These are phyloP conservation scores for Neophaeococcomyces aloes DNA, from an alignment of 2,329 filamentous ascomycete species.

Conservation along the genomic window DNA sequence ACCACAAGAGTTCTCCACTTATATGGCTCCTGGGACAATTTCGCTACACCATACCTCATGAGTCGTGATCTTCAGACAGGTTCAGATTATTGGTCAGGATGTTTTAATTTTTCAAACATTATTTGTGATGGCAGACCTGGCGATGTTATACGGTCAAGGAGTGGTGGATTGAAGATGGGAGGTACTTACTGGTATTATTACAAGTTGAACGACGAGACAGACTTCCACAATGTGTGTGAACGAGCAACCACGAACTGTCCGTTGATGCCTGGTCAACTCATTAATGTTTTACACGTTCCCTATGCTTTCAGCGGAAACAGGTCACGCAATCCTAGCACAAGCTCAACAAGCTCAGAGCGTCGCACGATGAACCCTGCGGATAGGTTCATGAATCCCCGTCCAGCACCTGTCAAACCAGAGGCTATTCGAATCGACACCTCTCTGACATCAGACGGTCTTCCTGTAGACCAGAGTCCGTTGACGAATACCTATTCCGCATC, in stretches of 20 bases:
- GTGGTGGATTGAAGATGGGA: conserved; percentile 81
- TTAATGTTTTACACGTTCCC: conserved; percentile 78
- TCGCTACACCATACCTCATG: conserved; percentile 66
- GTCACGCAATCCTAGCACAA: conserved; percentile 55
- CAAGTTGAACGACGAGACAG: conserved; percentile 65
- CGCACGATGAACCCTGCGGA: conserved; percentile 70
- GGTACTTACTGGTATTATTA: conserved; percentile 94
- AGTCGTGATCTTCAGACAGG: conserved; percentile 67
- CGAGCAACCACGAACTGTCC: conserved; percentile 72
- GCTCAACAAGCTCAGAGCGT: conserved; percentile 47
- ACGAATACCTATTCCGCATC: conserved; percentile 4
- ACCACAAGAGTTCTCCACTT: conserved; percentile 57
- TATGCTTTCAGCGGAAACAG: conserved; percentile 47
- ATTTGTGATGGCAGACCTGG: conserved; percentile 61
- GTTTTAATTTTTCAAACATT: conserved; percentile 76
- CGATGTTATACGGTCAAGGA: conserved; percentile 45
- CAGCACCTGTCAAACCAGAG: conserved; percentile 40
- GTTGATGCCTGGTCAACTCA: conserved; percentile 72
- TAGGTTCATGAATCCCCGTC: conserved; percentile 61
- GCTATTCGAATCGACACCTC: conserved; percentile 38
- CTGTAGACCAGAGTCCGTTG: conserved; percentile 15
- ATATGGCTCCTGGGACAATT: conserved; percentile 93
- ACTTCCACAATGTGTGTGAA: conserved; percentile 62
- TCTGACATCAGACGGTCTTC: conserved; percentile 17
- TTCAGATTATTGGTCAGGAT: conserved; percentile 71